Base-by-base conservation (phyloP, 371 early-diverging fungal genomes). In the Mortierella sp. region DNA sequence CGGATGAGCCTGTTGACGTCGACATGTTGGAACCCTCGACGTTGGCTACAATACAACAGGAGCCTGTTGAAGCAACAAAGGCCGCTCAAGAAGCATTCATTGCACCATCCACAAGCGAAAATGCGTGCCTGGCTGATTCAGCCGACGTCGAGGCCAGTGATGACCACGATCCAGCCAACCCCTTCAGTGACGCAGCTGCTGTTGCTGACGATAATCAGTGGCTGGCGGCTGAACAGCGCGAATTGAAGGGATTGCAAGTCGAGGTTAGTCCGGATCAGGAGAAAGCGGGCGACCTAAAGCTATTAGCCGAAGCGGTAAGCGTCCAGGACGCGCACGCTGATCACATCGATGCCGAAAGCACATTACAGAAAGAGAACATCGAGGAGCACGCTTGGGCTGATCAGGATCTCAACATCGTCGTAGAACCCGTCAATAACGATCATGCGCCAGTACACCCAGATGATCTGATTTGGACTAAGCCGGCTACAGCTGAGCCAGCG, bases 161-260 rank as follows among this genome's bases (percentile, higher is more conserved):
- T 32, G 63, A 70, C 21, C 31, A 50, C 9, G 71, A 71, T 23
- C 64, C 71, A n/a, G 55, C 54, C 11, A 71, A 71, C 32, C 71
- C 71, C 1, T 71, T 71, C 54, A 64, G 71, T 30, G 71, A 71
- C 50, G 71, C 71, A 1, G 71, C 71, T 6, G 71, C 71, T 3
- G 46, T 64, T 4, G 8, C 15, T 17, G 51, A 52, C 15, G 15
- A 42, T 21, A 32, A 42, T 23, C 28, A 17, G 19, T 60, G 60
- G 60, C 46, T 26, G 14, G 54, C 8, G 14, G 41, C 43, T 19
- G 37, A 24, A 32, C 39, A 44, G 27, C 11, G 5, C 34, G 23
- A 7, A 32, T 14, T 14, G 4, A 1, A 7, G 37, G 37, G 37
- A 34, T 34, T 11, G 11, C 37, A 34, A 34, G 4, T 7, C 37